Conservation (phyloP, 768 basidiomycete species). For the Termitomyces sp. region DNA sequence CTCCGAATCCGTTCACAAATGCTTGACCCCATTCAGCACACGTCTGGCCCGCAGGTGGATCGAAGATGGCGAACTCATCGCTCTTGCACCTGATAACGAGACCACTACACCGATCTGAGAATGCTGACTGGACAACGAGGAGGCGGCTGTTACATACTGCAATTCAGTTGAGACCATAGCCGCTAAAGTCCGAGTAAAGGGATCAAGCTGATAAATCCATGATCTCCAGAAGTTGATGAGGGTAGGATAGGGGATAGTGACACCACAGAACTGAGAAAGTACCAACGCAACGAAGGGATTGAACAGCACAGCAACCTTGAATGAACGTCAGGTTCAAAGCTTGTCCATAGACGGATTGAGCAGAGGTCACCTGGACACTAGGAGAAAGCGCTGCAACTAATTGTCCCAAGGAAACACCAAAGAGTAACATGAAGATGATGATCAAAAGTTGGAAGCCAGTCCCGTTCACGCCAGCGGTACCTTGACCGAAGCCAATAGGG, state of each 20-base stretch:
- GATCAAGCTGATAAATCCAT: constrained; percentile 74
- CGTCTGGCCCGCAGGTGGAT: constrained; percentile 69
- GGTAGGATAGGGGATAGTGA: constrained; percentile 65
- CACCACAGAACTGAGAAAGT: constrained; percentile 74
- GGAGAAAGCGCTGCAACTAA: constrained; percentile 73
- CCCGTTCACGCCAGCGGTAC: constrained; percentile 50
- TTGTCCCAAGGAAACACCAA: constrained; percentile 66
- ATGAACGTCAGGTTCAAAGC: constrained; percentile 12
- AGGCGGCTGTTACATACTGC: constrained; percentile 35
- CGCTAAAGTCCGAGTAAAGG: constrained; percentile 64
- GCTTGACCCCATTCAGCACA: constrained; percentile 66
- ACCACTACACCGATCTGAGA: constrained; percentile 35
- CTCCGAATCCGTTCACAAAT: constrained; percentile 58
- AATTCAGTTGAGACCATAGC: constrained; percentile 78
- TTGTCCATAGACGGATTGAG: not conserved
- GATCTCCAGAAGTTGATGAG: constrained; percentile 63
- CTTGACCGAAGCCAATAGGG: constrained; percentile 64
- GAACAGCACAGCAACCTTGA: constrained; percentile 67
- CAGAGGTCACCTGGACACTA: constrained; percentile 45
- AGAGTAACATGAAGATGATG: constrained; percentile 61
- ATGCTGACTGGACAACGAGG: not conserved
- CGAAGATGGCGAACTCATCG: constrained; percentile 68
- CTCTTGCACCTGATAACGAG: constrained; percentile 55
- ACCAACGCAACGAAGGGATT: constrained; percentile 70
- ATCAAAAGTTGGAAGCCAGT: constrained; percentile 70